A percentile compares a stretch with the other conserved stretches of the same genome.
These are phyloP conservation scores for Leccinum disarticulatum DNA, from an alignment of 768 basidiomycete genomes.

Conservation along the genomic window DNA sequence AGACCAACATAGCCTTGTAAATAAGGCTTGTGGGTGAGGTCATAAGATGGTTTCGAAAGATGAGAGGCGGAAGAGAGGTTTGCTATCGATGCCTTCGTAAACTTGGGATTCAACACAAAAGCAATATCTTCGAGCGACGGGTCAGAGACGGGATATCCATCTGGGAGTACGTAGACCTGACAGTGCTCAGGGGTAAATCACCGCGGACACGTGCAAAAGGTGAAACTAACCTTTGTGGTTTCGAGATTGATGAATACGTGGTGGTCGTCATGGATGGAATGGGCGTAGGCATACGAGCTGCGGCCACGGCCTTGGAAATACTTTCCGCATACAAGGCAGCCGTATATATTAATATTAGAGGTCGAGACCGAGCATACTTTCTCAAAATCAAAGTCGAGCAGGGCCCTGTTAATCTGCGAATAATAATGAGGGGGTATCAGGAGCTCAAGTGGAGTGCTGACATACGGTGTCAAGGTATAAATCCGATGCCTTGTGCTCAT, in stretches of 20 bases:
- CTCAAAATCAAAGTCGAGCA: slow-evolving; percentile 98
- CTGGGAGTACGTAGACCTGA: slow-evolving; percentile 95
- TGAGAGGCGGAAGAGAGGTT: slow-evolving; percentile 57
- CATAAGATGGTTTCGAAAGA: slow-evolving; percentile 76
- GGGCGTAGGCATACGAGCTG: slow-evolving; percentile 92
- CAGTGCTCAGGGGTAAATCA: slow-evolving; percentile 17
- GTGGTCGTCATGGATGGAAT: slow-evolving; percentile 97
- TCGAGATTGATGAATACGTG: slow-evolving; percentile 97
- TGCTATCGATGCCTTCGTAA: slow-evolving; percentile 58
- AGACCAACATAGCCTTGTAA: slow-evolving; percentile 92
- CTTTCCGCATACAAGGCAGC: slow-evolving; percentile 96
- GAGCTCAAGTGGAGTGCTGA: slow-evolving; percentile 20
- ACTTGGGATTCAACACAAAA: slow-evolving; percentile 86
- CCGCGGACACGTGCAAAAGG: slow-evolving; percentile 18
- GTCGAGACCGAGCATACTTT: slow-evolving; percentile 97
- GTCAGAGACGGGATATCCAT: slow-evolving; percentile 95
- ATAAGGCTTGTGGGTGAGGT: slow-evolving; percentile 79
- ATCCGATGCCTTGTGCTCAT: slow-evolving; percentile 61
- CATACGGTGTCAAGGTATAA: slow-evolving; percentile 93
- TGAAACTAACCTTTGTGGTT: slow-evolving; percentile 68
- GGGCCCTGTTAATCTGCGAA: slow-evolving; percentile 80
- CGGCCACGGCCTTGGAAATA: slow-evolving; percentile 97
- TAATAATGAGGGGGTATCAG: slow-evolving; percentile 19
- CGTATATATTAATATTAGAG: slow-evolving; percentile 96
- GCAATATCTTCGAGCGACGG: slow-evolving; percentile 96